A percentile compares a stretch with the other conserved stretches of the same genome.
These are phyloP conservation scores for Ajuga chamaepitys DNA, from an alignment of 257 asterid genomes.

Conservation along the genomic window DNA sequence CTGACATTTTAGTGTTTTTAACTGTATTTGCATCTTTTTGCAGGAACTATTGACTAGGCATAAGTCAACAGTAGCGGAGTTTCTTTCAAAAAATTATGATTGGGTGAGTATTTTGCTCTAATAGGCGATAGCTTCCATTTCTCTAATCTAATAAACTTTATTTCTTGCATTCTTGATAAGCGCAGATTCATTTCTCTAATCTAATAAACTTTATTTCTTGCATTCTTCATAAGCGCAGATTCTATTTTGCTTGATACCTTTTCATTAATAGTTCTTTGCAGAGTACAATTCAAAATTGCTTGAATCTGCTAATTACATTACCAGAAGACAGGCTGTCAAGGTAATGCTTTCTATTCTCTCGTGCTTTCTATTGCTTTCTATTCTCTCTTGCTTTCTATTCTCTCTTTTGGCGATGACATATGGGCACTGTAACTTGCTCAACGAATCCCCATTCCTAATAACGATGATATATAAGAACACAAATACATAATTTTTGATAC, in stretches of 20 bases:
- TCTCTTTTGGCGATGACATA: too few relatives aligned
- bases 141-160: neutral
- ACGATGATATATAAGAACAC: neutral
- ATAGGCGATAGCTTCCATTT: conserved; percentile 9
- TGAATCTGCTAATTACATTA: conserved; percentile 74
- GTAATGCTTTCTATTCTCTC: conserved; percentile 29
- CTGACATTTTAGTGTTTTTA: conserved; percentile 5
- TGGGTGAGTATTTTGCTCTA: conserved; percentile 53
- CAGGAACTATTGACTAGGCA: conserved; percentile 98
- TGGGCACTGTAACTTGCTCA: too few relatives aligned
- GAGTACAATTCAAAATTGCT: conserved; percentile 84
- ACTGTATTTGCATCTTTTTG: conserved; percentile 29
- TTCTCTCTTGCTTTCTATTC: too few relatives aligned
- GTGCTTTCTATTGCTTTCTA: neutral
- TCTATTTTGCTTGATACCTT: conserved; percentile 5
- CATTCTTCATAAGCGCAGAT: conserved; percentile 1
- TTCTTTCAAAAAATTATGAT: conserved; percentile 83
- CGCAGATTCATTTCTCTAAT: neutral
- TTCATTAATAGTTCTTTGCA: conserved; percentile 50
- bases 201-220: neutral
- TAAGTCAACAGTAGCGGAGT: conserved; percentile 90
- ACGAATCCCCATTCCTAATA: neutral
- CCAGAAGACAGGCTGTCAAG: conserved; percentile 91
- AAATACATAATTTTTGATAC: neutral
- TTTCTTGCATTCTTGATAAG: neutral